Conservation (phyloP, 2,329 filamentous ascomycete species). For the Epichloe festucae region DNA sequence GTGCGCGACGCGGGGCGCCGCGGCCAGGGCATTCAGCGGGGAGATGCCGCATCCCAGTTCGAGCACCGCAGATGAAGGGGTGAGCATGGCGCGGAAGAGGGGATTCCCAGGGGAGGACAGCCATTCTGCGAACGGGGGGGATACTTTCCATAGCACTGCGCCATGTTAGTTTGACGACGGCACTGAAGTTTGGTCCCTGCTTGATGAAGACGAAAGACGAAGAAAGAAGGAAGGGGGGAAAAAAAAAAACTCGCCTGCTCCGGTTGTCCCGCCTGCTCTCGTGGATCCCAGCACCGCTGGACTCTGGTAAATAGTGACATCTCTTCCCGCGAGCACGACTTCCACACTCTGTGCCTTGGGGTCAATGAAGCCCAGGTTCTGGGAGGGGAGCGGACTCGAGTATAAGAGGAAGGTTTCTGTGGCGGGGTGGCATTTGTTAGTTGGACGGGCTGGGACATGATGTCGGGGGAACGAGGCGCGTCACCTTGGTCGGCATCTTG, state of each 20-base stretch:
- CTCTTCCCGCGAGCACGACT: slow-evolving; percentile 52
- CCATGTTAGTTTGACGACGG: neutral
- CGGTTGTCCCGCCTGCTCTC: slow-evolving; percentile 47
- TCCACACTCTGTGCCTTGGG: slow-evolving; percentile 51
- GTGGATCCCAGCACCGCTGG: slow-evolving; percentile 68
- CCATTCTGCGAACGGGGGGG: slow-evolving; percentile 77
- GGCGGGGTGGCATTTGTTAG: neutral
- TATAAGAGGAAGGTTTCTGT: slow-evolving; percentile 83
- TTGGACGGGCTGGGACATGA: neutral
- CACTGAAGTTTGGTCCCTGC: fast-evolving
- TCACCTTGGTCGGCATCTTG: slow-evolving; percentile 36
- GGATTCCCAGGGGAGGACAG: slow-evolving; percentile 50
- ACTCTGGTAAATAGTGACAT: slow-evolving; percentile 71
- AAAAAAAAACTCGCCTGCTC: slow-evolving; percentile 28
- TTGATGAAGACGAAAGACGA: too few species aligned
- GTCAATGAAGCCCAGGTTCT: slow-evolving; percentile 77
- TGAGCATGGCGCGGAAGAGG: slow-evolving; percentile 44
- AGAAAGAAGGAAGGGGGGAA: fast-evolving
- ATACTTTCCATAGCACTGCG: slow-evolving; percentile 80
- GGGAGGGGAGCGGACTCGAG: slow-evolving; percentile 53
- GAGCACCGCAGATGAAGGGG: slow-evolving; percentile 45
- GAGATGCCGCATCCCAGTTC: slow-evolving; percentile 87
- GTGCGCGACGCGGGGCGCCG: slow-evolving; percentile 45
- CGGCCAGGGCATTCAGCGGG: slow-evolving; percentile 58
- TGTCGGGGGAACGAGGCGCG: neutral